Conservation (phyloP, 2,329 filamentous ascomycete genomes). For the Diaporthe sp. region DNA sequence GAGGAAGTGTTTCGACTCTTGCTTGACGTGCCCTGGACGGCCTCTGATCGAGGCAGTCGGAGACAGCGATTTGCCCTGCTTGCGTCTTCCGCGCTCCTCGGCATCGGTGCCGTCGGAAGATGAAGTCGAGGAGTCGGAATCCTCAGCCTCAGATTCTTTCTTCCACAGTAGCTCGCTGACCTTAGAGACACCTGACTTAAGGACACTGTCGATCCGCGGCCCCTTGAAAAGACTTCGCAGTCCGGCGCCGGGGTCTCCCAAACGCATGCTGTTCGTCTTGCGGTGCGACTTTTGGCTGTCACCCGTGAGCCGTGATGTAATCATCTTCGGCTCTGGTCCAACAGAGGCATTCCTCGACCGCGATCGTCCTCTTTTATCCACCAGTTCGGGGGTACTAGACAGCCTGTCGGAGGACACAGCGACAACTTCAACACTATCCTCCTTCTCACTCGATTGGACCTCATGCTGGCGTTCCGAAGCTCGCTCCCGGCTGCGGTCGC, state of each 20-base stretch:
- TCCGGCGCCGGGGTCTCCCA: slow-evolving; percentile 63
- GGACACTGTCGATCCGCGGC: slow-evolving; percentile 79
- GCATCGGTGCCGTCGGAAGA: slow-evolving; percentile 65
- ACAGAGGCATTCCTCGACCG: slow-evolving; percentile 51
- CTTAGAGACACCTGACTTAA: slow-evolving; percentile 71
- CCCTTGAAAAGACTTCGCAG: slow-evolving; percentile 85
- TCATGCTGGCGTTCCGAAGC: slow-evolving; percentile 50
- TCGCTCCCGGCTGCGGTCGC: slow-evolving; percentile 66
- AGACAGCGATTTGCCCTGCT: slow-evolving; percentile 43
- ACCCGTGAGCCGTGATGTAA: slow-evolving; percentile 54
- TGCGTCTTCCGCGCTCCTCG: slow-evolving; percentile 57
- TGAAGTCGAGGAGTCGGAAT: slow-evolving; percentile 54
- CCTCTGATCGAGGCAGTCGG: slow-evolving; percentile 52
- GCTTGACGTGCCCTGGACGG: slow-evolving; percentile 51
- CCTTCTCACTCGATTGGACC: slow-evolving; percentile 47
- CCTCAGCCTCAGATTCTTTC: slow-evolving; percentile 58
- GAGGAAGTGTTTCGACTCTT: slow-evolving; percentile 61
- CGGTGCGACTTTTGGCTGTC: slow-evolving; percentile 64
- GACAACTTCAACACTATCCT: slow-evolving; percentile 46
- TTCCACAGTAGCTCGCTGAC: slow-evolving; percentile 71
- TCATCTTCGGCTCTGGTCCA: slow-evolving; percentile 56
- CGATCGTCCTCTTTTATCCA: slow-evolving; percentile 47
- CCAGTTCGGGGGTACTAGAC: slow-evolving; percentile 40
- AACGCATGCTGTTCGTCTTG: slow-evolving; percentile 64
- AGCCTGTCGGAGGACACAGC: slow-evolving; percentile 12